Evolutionary conservation across 83 land plant genomes (phyloP).

Genomic region (Diphasiastrum complanatum): DNA sequence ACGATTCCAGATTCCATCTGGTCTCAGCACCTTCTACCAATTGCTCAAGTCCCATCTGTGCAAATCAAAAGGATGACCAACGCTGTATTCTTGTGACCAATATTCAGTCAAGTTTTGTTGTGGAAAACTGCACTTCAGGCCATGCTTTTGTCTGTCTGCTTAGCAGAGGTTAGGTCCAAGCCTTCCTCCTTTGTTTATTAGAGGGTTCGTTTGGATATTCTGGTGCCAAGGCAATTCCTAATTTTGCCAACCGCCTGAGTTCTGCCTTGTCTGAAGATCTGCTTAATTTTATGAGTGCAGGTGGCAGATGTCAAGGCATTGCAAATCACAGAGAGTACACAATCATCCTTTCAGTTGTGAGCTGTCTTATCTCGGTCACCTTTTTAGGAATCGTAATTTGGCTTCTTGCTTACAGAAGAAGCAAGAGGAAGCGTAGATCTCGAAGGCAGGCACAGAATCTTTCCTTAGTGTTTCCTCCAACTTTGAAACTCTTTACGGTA

Average conservation of each 20-base stretch:
- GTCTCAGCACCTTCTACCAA: slow-evolving; percentile 18
- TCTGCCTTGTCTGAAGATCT: neutral
- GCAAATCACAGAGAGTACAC: slow-evolving; percentile 71
- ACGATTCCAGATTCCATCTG: slow-evolving; percentile 38
- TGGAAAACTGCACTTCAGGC: slow-evolving; percentile 44
- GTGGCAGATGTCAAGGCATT: slow-evolving; percentile 43
- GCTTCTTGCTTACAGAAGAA: slow-evolving; percentile 73
- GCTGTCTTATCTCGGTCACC: slow-evolving; percentile 63
- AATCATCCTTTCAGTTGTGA: slow-evolving; percentile 75
- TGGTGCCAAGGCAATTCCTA: neutral
- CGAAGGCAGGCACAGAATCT: slow-evolving; percentile 36
- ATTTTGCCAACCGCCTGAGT: neutral
- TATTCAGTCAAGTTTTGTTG: slow-evolving; percentile 29
- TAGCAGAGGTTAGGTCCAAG: slow-evolving; percentile 40
- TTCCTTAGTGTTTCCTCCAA: slow-evolving; percentile 54
- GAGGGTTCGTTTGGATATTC: neutral
- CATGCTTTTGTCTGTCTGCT: slow-evolving; percentile 48
- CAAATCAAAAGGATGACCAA: slow-evolving; percentile 7
- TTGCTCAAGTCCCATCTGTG: slow-evolving; percentile 34
- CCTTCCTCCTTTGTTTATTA: neutral
- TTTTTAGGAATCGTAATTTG: slow-evolving; percentile 60
- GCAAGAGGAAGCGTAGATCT: slow-evolving; percentile 54
- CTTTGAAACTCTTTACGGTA: slow-evolving; percentile 64
- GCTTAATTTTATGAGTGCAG: slow-evolving; percentile 29
- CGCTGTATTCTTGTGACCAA: slow-evolving; percentile 36